Base-by-base conservation (phyloP, 2,329 filamentous ascomycete species). In the Parastagonospora nodorum region DNA sequence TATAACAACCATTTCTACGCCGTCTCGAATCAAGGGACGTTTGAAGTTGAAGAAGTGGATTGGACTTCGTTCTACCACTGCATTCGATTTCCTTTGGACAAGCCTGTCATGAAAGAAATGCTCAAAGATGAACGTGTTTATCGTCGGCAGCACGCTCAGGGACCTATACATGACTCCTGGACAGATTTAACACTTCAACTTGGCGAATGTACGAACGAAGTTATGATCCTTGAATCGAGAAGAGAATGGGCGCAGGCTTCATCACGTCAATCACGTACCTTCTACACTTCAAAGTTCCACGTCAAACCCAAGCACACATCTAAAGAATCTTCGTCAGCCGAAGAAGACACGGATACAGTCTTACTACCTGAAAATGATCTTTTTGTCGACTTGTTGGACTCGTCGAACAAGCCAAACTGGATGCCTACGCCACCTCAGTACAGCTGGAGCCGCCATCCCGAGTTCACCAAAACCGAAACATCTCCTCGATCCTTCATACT, bases 161-260 rank as follows among this genome's bases (percentile, higher is more conserved):
- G 88, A 0, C 83, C 87, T 0, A 84, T 91, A 12, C 88, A 92
- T 58, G 86, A 91, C 60, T 82, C 87, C 2, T 92, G 88, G 88
- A 87, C 84, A 0, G 83, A 85, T 50, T 74, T 92, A 3, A 81
- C 81, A 4, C 74, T 92, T 1, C 80, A 83, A 27, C 77, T 76
- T 30, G 83, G 89, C 51, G 84, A 89, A 51, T 61, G 62, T 9
- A 85, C 81, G 0, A 83, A 84, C 1, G 70, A 78, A 11, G 71
- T 88, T 1, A 77, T 82, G 43, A 85, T 90, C 14, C 72, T 89
- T 0, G 89, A 92, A 68, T 82, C 82, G 28, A 80, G 89, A 11
- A 85, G 84, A 27, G 89, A 92, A 68, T 91, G 86, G 84, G 77
- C 74, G 8, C 65, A 77, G 41, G 80, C 80, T 2, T 63, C 28